Conservation (phyloP, 768 basidiomycete species). For the Chalciporus sphaerocephalus region DNA sequence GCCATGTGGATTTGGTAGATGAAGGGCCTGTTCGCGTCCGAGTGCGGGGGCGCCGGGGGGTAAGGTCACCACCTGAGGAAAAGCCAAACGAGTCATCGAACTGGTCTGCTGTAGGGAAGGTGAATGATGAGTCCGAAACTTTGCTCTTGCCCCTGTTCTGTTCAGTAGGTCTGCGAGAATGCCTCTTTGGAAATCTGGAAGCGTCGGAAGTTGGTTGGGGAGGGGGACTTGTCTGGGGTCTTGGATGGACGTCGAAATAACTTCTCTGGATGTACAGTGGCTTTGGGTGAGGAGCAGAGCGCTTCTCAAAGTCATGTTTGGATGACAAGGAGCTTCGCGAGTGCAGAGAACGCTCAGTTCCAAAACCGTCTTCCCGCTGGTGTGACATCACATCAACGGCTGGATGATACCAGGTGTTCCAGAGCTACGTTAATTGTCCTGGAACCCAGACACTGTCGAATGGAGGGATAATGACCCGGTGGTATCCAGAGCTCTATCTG, state of each 20-base stretch:
- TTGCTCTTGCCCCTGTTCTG: constrained; percentile 26
- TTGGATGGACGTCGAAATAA: constrained; percentile 47
- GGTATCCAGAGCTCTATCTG: not conserved
- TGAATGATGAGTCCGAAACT: constrained; percentile 23
- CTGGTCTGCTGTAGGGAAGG: constrained; percentile 27
- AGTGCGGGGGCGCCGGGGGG: constrained; percentile 41
- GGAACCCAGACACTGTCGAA: not conserved
- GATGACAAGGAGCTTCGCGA: constrained; percentile 59
- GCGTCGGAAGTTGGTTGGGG: constrained; percentile 25
- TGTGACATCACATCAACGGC: constrained; percentile 16
- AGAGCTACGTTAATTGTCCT: not conserved
- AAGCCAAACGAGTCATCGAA: constrained; percentile 25
- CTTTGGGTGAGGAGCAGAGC: constrained; percentile 14
- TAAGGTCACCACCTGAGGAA: constrained; percentile 25
- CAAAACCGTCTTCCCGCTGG: constrained; percentile 9
- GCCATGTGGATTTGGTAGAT: constrained; percentile 36
- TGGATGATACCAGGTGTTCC: not conserved
- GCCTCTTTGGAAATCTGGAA: constrained; percentile 15
- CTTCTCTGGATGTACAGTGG: constrained; percentile 24
- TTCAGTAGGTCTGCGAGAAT: constrained; percentile 24
- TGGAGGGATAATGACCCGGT: not conserved
- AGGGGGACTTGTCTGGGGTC: constrained; percentile 36
- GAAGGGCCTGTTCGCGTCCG: constrained; percentile 62
- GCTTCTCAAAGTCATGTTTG: constrained; percentile 43
- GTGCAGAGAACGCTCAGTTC: constrained; percentile 39